Conservation (phyloP, 192 early-diverging fungal species). For the Tieghemiomyces parasiticus region DNA sequence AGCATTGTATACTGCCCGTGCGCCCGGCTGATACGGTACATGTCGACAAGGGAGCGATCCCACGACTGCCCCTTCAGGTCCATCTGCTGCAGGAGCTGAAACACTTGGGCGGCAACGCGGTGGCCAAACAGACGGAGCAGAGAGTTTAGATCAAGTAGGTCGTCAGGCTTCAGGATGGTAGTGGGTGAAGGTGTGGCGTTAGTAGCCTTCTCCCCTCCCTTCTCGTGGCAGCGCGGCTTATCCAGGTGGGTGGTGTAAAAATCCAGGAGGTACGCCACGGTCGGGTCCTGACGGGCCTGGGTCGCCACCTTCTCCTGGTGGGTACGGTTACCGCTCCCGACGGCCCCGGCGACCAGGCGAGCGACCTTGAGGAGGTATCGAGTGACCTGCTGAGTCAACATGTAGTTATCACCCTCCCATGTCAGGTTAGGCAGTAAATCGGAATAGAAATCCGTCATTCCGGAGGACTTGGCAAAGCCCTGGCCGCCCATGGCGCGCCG, state of each 20-base stretch:
- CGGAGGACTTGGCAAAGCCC: slow-evolving; percentile 59
- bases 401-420: slow-evolving; percentile 76
- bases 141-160: slow-evolving; percentile 39
- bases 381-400: slow-evolving; percentile 72
- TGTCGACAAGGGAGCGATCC: slow-evolving; percentile 63
- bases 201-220: neutral
- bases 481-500: slow-evolving; percentile 63
- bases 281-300: neutral
- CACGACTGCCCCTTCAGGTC: slow-evolving; percentile 43
- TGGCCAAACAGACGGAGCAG: slow-evolving; percentile 59
- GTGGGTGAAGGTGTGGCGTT: neutral
- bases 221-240: too few relatives aligned
- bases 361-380: slow-evolving; percentile 62
- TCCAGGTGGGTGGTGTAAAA: too few relatives aligned
- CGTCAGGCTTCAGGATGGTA: slow-evolving; percentile 19
- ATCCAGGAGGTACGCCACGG: neutral
- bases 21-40: slow-evolving; percentile 53
- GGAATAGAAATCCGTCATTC: slow-evolving; percentile 46
- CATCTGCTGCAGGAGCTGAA: slow-evolving; percentile 43
- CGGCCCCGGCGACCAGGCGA: slow-evolving; percentile 32
- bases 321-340: slow-evolving; percentile 10
- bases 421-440: slow-evolving; percentile 61
- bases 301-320: too few relatives aligned
- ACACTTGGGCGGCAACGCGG: slow-evolving; percentile 50
- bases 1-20: slow-evolving; percentile 66